These are phyloP conservation scores for Plasmodium ovale DNA, from an alignment of 169 alveolate genomes.

Conservation along the genomic window DNA sequence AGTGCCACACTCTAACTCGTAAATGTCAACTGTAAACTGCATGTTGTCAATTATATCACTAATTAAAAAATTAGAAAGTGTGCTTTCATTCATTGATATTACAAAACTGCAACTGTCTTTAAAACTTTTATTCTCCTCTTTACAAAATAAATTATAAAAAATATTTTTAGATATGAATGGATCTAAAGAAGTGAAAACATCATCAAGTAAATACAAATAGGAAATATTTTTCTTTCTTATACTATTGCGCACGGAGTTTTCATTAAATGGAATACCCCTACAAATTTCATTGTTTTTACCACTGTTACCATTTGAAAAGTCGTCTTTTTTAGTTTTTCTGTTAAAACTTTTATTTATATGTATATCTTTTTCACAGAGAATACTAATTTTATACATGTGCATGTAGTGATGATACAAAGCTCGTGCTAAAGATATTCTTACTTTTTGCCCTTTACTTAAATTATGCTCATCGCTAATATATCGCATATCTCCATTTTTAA, in stretches of 20 bases:
- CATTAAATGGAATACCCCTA: background rate
- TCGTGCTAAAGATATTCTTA: conserved; percentile 93
- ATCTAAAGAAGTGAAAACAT: conserved; percentile 83
- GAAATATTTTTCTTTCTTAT: conserved; percentile 22
- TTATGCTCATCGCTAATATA: conserved; percentile 82
- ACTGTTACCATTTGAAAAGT: conserved; percentile 11
- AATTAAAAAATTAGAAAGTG: conserved; percentile 25
- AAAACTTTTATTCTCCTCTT: conserved; percentile 38
- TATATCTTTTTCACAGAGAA: conserved; percentile 1
- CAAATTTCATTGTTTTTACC: background rate
- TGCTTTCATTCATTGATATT: conserved; percentile 41
- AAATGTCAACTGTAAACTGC: conserved; percentile 40
- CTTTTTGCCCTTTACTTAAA: conserved; percentile 94
- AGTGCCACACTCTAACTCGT: conserved; percentile 17
- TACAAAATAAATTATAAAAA: conserved; percentile 80
- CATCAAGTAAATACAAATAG: conserved; percentile 78
- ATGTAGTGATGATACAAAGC: conserved; percentile 86
- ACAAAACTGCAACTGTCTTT: conserved; percentile 60
- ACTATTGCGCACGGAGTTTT: background rate
- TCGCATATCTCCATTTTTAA: conserved; percentile 85
- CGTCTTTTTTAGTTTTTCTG: background rate
- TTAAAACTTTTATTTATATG: background rate
- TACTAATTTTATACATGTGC: conserved; percentile 32
- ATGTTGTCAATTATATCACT: conserved; percentile 27
- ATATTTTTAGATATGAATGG: conserved; percentile 79